These are phyloP conservation scores for Pontederia paniculata DNA, from an alignment of 176 grass and related monocot genomes.

Conservation along the genomic window DNA sequence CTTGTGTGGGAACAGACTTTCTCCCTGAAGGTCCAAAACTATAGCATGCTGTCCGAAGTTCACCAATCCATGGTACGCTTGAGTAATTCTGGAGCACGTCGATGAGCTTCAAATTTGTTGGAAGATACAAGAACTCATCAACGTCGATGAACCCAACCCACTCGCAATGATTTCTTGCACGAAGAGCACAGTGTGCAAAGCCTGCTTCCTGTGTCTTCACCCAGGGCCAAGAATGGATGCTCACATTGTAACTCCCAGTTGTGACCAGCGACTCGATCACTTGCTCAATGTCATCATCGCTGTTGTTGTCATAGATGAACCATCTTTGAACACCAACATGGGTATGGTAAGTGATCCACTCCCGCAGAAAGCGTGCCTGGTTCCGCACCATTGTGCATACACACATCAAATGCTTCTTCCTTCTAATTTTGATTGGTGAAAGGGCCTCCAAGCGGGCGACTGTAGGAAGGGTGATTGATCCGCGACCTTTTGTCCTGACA, in stretches of 20 bases:
- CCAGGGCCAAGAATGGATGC: conserved; percentile 76
- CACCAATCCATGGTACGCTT: conserved; percentile 36
- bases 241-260: conserved; percentile 41
- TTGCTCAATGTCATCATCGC: conserved; percentile 25
- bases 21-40: conserved; percentile 89
- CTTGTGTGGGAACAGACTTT: conserved; percentile 47
- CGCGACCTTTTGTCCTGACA: conserved; percentile 55
- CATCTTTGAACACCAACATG: conserved; percentile 43
- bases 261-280: not conserved
- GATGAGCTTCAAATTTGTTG: conserved; percentile 38
- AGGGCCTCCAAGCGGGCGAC: conserved; percentile 52
- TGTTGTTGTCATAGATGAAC: conserved; percentile 74
- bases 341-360: conserved; percentile 62
- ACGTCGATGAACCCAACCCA: conserved; percentile 95
- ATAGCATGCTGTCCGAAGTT: conserved; percentile 76
- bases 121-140: conserved; percentile 88
- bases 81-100: conserved; percentile 58
- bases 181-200: conserved; percentile 86
- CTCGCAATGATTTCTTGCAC: conserved; percentile 50
- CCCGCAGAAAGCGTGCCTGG: conserved; percentile 50
- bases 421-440: conserved; percentile 10
- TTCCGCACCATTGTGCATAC: conserved; percentile 72
- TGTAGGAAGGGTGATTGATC: conserved; percentile 53
- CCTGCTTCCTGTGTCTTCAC: conserved; percentile 94
- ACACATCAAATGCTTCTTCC: conserved; percentile 56